A percentile compares a stretch with the other conserved stretches of the same genome.
Conservation (phyloP, 495 filamentous ascomycete species). For the Penicillium psychrofluorescens region DNA sequence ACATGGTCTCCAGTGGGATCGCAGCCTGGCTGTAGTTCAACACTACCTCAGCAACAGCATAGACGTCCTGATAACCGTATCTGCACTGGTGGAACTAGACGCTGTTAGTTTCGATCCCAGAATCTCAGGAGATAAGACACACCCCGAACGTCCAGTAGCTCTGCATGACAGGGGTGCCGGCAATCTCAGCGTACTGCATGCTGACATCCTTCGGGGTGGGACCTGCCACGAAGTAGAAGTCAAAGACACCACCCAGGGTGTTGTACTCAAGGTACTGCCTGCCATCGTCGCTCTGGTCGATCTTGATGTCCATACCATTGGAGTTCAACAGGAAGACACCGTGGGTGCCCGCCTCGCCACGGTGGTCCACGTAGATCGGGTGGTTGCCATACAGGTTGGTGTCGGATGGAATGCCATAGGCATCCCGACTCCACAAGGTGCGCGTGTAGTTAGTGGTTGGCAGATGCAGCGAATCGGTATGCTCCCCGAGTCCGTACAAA, state of each 20-base stretch:
- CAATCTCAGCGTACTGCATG: slow-evolving; percentile 65
- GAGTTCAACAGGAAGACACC: slow-evolving; percentile 79
- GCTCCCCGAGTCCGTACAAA: slow-evolving; percentile 76
- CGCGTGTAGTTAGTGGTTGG: slow-evolving; percentile 68
- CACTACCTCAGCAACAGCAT: slow-evolving; percentile 70
- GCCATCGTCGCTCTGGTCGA: slow-evolving; percentile 53
- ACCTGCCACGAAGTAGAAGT: slow-evolving; percentile 79
- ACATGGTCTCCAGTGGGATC: slow-evolving; percentile 84
- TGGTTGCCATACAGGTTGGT: slow-evolving; percentile 81
- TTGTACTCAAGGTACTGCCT: slow-evolving; percentile 83
- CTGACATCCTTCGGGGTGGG: slow-evolving; percentile 64
- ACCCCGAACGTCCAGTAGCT: slow-evolving; percentile 78
- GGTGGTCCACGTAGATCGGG: slow-evolving; percentile 79
- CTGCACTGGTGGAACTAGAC: slow-evolving; percentile 67
- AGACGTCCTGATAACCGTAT: slow-evolving; percentile 74
- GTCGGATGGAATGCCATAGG: slow-evolving; percentile 56
- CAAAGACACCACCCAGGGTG: slow-evolving; percentile 69
- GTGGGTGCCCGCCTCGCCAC: slow-evolving; percentile 58
- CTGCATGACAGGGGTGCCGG: slow-evolving; percentile 67
- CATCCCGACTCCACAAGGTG: slow-evolving; percentile 74
- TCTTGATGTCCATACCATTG: slow-evolving; percentile 83
- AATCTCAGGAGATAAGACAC: slow-evolving; percentile 7
- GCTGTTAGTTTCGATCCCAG: background rate
- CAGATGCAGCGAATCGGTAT: slow-evolving; percentile 65
- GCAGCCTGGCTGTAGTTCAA: slow-evolving; percentile 68